A percentile compares a stretch with the other conserved stretches of the same genome.
These are phyloP conservation scores for Herpotrichia juniperi DNA, from an alignment of 2,329 filamentous ascomycete genomes.

Conservation along the genomic window DNA sequence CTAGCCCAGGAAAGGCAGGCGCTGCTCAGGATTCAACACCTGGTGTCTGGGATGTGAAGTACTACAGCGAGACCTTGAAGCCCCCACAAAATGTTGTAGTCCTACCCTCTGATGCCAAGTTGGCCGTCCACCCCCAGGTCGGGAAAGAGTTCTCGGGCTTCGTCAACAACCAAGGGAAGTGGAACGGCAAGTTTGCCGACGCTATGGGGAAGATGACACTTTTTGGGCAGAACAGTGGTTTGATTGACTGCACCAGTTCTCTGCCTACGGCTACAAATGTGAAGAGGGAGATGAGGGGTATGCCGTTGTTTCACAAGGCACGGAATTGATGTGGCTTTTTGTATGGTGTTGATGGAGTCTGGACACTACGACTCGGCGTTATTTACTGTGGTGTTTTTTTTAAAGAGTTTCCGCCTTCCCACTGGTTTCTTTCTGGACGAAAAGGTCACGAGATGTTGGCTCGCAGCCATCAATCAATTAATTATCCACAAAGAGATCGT, in stretches of 20 bases:
- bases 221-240: slow-evolving; percentile 20
- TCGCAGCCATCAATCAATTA: too few relatives aligned
- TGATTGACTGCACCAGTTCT: slow-evolving; percentile 27
- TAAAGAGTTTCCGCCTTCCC: too few relatives aligned
- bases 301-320: slow-evolving; percentile 12
- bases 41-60: slow-evolving; percentile 39
- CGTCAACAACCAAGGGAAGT: slow-evolving; percentile 39
- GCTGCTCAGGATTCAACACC: slow-evolving; percentile 55
- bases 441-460: too few relatives aligned
- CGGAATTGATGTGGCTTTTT: slow-evolving; percentile 1
- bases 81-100: slow-evolving; percentile 28
- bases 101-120: slow-evolving; percentile 39
- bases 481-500: too few relatives aligned
- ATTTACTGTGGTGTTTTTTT: too few relatives aligned
- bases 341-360: background rate
- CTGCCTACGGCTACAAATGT: slow-evolving; percentile 21
- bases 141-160: slow-evolving; percentile 45
- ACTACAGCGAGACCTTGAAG: slow-evolving; percentile 37
- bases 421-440: too few relatives aligned
- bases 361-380: too few relatives aligned
- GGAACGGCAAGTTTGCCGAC: slow-evolving; percentile 38
- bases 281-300: slow-evolving; percentile 25
- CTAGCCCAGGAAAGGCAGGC: slow-evolving; percentile 33
- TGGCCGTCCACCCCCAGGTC: slow-evolving; percentile 30
- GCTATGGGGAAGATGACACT: slow-evolving; percentile 30